A percentile compares a stretch with the other conserved stretches of the same genome.
phyloP scores from a whole-genome alignment of 306 rosid species.

The Cucumis cinereus region DNA sequence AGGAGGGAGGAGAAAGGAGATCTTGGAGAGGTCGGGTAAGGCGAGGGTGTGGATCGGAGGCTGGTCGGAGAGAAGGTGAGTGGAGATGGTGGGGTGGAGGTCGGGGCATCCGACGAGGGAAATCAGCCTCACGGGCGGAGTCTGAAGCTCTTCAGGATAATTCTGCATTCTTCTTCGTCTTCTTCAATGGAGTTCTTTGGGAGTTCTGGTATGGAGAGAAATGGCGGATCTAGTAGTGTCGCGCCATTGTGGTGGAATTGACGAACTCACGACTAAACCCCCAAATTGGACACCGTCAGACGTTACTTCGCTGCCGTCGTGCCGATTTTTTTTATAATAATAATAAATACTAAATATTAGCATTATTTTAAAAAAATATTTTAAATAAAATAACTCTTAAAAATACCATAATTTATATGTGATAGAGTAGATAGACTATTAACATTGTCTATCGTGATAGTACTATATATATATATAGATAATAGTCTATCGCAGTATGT shows the following conservation, averaged over 20 bases:
- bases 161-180: slow-evolving; percentile 38
- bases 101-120: slow-evolving; percentile 72
- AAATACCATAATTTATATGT: too few species aligned
- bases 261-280: background rate
- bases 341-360: too few species aligned
- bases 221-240: background rate
- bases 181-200: background rate
- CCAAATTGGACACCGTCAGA: background rate
- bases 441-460: too few species aligned
- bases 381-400: too few species aligned
- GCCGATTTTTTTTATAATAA: background rate
- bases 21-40: slow-evolving; percentile 61
- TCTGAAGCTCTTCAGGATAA: slow-evolving; percentile 79
- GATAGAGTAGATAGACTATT: too few species aligned
- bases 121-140: slow-evolving; percentile 72
- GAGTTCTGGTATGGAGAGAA: background rate
- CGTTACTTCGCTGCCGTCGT: background rate
- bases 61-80: slow-evolving; percentile 45
- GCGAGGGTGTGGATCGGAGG: slow-evolving; percentile 94
- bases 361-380: too few species aligned
- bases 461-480: too few species aligned
- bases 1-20: slow-evolving; percentile 33
- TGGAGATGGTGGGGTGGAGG: slow-evolving; percentile 46
- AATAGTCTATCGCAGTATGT: too few species aligned
- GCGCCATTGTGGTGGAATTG: background rate